Percentiles rank a stretch among this genome's conserved stretches.
Conservation (phyloP, 805 yeast species). For the Lipomyces yamanashiensis region DNA sequence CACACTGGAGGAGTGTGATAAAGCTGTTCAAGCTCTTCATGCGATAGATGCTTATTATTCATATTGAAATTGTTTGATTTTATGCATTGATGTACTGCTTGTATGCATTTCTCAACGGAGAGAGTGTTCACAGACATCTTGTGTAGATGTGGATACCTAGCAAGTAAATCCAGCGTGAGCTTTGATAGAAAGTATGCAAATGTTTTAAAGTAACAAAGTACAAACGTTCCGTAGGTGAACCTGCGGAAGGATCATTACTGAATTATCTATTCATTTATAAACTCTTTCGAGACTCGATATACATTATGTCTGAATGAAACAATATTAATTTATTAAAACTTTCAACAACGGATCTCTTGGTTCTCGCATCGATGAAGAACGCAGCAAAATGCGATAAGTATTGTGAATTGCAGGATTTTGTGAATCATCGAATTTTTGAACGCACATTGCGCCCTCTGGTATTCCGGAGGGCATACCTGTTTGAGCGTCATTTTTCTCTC, state of each 20-base stretch:
- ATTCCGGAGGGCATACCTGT: slow-evolving; percentile 50
- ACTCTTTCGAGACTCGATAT: slow-evolving; percentile 28
- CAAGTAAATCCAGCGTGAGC: too few species aligned
- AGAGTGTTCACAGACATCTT: too few species aligned
- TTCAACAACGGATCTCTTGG: slow-evolving; percentile 53
- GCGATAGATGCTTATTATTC: too few species aligned
- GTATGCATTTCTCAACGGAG: too few species aligned
- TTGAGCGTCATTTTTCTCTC: slow-evolving; percentile 51
- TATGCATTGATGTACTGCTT: too few species aligned
- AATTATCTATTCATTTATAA: slow-evolving; percentile 13
- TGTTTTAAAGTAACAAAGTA: too few species aligned
- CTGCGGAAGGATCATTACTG: slow-evolving; percentile 51
- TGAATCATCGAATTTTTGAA: slow-evolving; percentile 54
- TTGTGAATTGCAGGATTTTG: slow-evolving; percentile 49
- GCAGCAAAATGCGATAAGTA: slow-evolving; percentile 54
- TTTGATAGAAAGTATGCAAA: too few species aligned
- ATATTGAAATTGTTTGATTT: too few species aligned
- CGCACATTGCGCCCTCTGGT: slow-evolving; percentile 54
- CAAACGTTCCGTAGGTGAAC: slow-evolving; percentile 52
- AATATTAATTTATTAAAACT: slow-evolving; percentile 45
- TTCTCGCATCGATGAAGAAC: slow-evolving; percentile 54
- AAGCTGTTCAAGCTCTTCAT: too few species aligned
- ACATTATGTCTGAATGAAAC: slow-evolving; percentile 19
- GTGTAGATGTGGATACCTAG: too few species aligned
- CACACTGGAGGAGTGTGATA: too few species aligned